A percentile compares a stretch with the other conserved stretches of the same genome.
These are phyloP conservation scores for Aspergillus bombycis DNA, from an alignment of 2,329 filamentous ascomycete species.

Conservation along the genomic window DNA sequence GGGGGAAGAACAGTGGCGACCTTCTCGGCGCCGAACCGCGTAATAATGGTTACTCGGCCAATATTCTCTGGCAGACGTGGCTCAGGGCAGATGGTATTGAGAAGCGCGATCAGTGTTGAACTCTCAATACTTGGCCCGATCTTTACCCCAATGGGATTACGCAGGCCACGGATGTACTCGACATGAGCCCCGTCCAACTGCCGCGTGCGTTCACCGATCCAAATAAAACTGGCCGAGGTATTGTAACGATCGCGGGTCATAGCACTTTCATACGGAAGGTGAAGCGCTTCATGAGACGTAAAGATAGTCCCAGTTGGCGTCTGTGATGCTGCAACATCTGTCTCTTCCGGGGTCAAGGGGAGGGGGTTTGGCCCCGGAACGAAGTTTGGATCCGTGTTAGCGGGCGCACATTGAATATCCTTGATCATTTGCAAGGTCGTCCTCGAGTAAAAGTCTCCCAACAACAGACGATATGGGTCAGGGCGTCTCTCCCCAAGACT, in stretches of 20 bases:
- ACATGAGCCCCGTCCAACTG: constrained; percentile 89
- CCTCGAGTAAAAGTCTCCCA: constrained; percentile 89
- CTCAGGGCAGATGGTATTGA: constrained; percentile 78
- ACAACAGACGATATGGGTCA: constrained; percentile 77
- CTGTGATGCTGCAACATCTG: background rate
- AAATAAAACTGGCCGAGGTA: constrained; percentile 90
- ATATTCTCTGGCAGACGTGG: constrained; percentile 74
- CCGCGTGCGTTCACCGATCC: constrained; percentile 91
- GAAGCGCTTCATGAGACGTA: constrained; percentile 14
- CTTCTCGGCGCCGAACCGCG: constrained; percentile 79
- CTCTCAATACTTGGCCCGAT: constrained; percentile 80
- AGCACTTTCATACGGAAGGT: constrained; percentile 13
- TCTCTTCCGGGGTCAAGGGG: background rate
- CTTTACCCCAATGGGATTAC: constrained; percentile 92
- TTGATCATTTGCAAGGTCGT: constrained; percentile 74
- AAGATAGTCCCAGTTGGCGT: constrained; percentile 3
- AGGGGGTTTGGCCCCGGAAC: background rate
- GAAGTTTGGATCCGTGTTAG: background rate
- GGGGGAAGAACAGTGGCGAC: constrained; percentile 72
- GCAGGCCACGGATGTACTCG: constrained; percentile 91
- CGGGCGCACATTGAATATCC: background rate
- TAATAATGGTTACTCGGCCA: constrained; percentile 73
- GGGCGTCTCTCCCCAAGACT: constrained; percentile 65
- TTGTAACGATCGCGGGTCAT: constrained; percentile 81
- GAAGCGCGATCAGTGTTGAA: constrained; percentile 72